Base-by-base conservation (phyloP, 1,284 basidiomycete species). In the Trametes hirsuta region DNA sequence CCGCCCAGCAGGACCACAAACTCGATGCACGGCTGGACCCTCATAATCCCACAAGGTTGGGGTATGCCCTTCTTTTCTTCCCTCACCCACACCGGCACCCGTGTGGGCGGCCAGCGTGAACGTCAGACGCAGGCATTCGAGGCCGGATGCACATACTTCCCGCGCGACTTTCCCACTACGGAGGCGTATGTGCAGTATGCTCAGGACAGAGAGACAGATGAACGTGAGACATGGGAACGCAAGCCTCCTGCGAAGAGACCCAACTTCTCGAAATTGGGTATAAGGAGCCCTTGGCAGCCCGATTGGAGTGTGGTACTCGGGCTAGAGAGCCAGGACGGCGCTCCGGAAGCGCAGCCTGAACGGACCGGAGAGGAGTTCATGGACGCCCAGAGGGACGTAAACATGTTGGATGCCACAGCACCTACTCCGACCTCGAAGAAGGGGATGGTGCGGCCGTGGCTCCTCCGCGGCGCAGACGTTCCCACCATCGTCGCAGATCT, bases 1-100 rank as follows among this genome's bases (percentile, higher is more conserved):
- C 24, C 68, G 6, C 54, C 66, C 0, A 47, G 68, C 37, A 53
- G 59, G 4, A 66, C 67, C 15, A 74, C 53, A 41, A 63, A 66
- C 30, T 75, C 81, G 0, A 77, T 93, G 36, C 86, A 95, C 67
- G 94, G 94, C 37, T 97, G 90, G 88, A 93, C 87, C 1, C 76
- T 98, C 5, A 77, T 96, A 25, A 74, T 96, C 35, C 95, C 95
- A 1, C 79, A 85, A 1, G 93, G 93, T 9, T 98, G 94, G 94
- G 81, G 84, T 1, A 95, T 94, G 88, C 80, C 94, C 0, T 93
- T 97, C 74, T 85, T 93, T 62, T 82, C 82, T 25, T 95, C 94
- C 0, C 82, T 98, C 44, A 81, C 83, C 8, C 87, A 87, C 73
- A 93, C 94, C 0, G 88, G 90, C 22, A 91, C 90, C 0, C 87